A percentile compares a stretch with the other conserved stretches of the same genome.
Evolutionary conservation across 257 asterid genomes (phyloP).

Genomic region (Solanum paucissectum): DNA sequence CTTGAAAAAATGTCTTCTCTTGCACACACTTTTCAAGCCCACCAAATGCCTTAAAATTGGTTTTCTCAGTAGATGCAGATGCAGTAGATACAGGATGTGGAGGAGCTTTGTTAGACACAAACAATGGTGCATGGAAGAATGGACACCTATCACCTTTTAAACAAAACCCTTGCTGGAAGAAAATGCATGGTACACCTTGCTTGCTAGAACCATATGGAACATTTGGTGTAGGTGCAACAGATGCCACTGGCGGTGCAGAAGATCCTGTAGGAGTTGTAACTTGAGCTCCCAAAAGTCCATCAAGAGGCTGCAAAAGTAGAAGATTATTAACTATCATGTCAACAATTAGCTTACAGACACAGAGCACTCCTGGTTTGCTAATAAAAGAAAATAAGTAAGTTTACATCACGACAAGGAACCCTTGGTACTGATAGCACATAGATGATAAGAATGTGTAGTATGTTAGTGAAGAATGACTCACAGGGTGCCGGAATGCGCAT

Average conservation of each 20-base stretch:
- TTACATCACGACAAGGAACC: background rate
- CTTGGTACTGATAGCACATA: background rate
- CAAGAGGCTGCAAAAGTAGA: conserved; percentile 57
- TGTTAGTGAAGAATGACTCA: conserved; percentile 21
- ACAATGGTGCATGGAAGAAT: conserved; percentile 50
- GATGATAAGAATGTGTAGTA: background rate
- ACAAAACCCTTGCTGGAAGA: conserved; percentile 71
- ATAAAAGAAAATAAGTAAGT: background rate
- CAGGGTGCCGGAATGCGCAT: conserved; percentile 85
- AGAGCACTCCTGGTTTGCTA: background rate
- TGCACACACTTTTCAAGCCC: conserved; percentile 15
- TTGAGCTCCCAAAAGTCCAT: conserved; percentile 57
- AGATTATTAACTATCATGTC: background rate
- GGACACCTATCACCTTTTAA: conserved; percentile 86
- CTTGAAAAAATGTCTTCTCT: conserved; percentile 26
- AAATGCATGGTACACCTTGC: conserved; percentile 61
- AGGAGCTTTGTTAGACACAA: conserved; percentile 35
- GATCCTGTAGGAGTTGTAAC: conserved; percentile 37
- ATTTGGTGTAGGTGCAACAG: conserved; percentile 24
- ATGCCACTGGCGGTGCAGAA: conserved; percentile 22
- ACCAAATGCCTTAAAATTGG: conserved; percentile 7
- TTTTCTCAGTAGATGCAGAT: conserved; percentile 1
- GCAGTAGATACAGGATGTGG: conserved; percentile 8
- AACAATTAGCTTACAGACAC: background rate
- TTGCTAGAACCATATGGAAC: conserved; percentile 37